phyloP scores from a whole-genome alignment of 352 stramenopile species.

The Globisporangium echinulatum region DNA sequence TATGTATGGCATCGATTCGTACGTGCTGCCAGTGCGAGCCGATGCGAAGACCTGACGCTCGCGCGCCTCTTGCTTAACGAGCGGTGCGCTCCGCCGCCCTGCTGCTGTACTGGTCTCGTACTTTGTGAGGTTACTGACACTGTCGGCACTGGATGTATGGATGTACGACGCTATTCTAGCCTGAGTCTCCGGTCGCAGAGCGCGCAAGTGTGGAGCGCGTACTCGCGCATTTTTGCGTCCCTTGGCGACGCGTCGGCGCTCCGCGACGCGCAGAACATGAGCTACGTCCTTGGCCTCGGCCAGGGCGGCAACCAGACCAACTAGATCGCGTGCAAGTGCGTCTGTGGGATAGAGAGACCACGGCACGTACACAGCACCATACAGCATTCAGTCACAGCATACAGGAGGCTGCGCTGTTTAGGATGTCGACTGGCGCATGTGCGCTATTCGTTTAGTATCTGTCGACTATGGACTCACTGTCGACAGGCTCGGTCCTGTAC shows the following conservation, averaged over 20 bases:
- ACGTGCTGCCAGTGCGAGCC: conserved; percentile 41
- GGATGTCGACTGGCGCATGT: too few species aligned
- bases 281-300: conserved; percentile 79
- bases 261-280: conserved; percentile 83
- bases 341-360: too few species aligned
- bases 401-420: too few species aligned
- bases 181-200: conserved; percentile 69
- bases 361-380: too few species aligned
- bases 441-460: too few species aligned
- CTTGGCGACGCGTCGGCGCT: conserved; percentile 68
- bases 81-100: conserved; percentile 21
- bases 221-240: conserved; percentile 61
- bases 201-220: conserved; percentile 75
- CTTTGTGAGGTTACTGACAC: neutral
- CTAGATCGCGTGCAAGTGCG: conserved; percentile 16
- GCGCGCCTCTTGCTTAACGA: conserved; percentile 82
- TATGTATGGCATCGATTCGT: neutral
- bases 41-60: conserved; percentile 56
- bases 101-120: neutral
- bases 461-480: too few species aligned
- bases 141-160: neutral
- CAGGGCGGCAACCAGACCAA: conserved; percentile 74
- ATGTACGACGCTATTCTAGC: conserved; percentile 13
- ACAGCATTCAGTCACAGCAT: too few species aligned
- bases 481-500: too few species aligned